A percentile compares a stretch with the other conserved stretches of the same genome.
phyloP scores from a whole-genome alignment of 192 early-diverging fungal species.

The Backusella tuberculispora region DNA sequence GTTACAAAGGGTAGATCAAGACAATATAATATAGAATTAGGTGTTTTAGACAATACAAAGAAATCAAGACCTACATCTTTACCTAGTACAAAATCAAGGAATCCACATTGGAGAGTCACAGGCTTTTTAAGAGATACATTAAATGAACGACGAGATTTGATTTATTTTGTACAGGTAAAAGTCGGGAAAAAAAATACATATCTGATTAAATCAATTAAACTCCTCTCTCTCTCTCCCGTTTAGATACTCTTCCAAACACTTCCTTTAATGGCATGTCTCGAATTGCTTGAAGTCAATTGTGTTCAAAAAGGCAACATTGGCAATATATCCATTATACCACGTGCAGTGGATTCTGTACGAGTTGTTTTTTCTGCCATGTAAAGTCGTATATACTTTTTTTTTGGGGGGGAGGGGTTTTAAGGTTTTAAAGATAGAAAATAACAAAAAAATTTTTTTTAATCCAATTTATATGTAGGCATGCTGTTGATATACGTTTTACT shows the following conservation, averaged over 20 bases:
- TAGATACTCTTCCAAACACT: slow-evolving; percentile 43
- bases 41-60: slow-evolving; percentile 14
- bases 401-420: no score
- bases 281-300: slow-evolving; percentile 32
- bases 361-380: slow-evolving; percentile 43
- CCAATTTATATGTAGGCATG: slow-evolving; percentile 26
- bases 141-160: slow-evolving; percentile 39
- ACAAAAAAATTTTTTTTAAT: neutral
- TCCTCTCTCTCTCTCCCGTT: neutral
- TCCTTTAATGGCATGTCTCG: slow-evolving; percentile 40
- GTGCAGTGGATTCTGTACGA: slow-evolving; percentile 35
- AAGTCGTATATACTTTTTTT: slow-evolving; percentile 9
- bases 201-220: neutral
- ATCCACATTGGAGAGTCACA: slow-evolving; percentile 39
- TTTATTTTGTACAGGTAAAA: slow-evolving; percentile 42
- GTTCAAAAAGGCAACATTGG: slow-evolving; percentile 27
- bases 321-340: slow-evolving; percentile 41
- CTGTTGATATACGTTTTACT: slow-evolving; percentile 38
- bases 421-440: no score
- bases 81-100: slow-evolving; percentile 20
- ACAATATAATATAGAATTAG: slow-evolving; percentile 31
- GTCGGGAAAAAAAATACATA: neutral
- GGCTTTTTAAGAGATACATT: slow-evolving; percentile 35
- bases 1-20: slow-evolving; percentile 24
- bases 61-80: slow-evolving; percentile 7